Evolutionary conservation across 1,139 yeast genomes (phyloP), one percentile per base, ranked within the genome.

Genomic region (Arxiozyma bovina): DNA sequence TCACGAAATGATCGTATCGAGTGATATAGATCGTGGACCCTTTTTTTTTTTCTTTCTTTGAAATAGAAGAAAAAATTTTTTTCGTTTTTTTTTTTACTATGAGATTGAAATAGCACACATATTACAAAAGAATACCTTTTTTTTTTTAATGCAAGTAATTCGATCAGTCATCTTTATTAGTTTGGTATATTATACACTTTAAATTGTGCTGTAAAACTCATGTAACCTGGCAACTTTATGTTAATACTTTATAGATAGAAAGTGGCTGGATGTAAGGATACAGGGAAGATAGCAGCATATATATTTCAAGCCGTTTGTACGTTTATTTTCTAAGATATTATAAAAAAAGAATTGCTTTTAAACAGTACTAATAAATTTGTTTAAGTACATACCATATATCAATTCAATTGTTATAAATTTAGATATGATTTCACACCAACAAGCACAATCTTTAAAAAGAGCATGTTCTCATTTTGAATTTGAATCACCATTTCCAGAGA

Each of bases 401-500:
- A 30, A 30, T 30, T 9, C 12, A n/a, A 30, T 30, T 30, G 8
- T 8, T 11, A 30, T 11, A 30, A 30, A 30, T 21, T 11, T 4
- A 34, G 27, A 12, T 42, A 50, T 42, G 51, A 27, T 42, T 40
- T 20, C 42, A 38, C 49, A 46, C n/a, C 49, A 46, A 22, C 49
- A 34, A 34, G 7, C 49, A 46, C 45, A 42, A 40, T 43, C 38
- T 42, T 17, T 53, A 34, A 50, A 52, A 23, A 18, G 54, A 51
- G 50, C 42, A 2, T 51, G 42, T 43, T 20, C 49, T 15, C 52
- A 54, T 41, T 52, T 54, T 42, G 56, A 56, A 46, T 38, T 55
- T 6, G 58, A 55, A 30, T 20, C 53, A 1, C 55, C 56, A 23
- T 52, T 45, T 20, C 54, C 55, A 17, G 55, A 53, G 23, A 21